Conservation (phyloP, 2,329 filamentous ascomycete species). For the Lecanoromycetidae sp. region DNA sequence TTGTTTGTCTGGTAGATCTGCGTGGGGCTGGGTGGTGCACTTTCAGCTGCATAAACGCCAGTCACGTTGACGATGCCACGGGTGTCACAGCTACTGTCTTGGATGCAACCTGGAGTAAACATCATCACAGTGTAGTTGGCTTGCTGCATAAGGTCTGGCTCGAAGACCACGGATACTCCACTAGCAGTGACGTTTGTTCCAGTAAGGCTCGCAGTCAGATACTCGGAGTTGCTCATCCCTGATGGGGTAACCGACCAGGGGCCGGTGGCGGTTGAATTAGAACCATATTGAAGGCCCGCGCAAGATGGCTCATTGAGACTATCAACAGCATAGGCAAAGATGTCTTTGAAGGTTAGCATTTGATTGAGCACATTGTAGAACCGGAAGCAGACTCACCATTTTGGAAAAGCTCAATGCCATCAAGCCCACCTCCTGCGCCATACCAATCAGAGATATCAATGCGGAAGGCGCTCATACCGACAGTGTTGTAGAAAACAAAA, state of each 20-base stretch:
- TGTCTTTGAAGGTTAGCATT: constrained; percentile 38
- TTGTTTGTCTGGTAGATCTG: constrained; percentile 82
- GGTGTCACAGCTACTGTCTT: constrained; percentile 62
- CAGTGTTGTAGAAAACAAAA: constrained; percentile 75
- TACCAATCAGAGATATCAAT: constrained; percentile 83
- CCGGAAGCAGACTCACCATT: constrained; percentile 39
- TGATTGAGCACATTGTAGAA: background rate
- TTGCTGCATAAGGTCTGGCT: constrained; percentile 72
- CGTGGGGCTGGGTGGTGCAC: constrained; percentile 38
- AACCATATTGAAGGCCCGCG: constrained; percentile 50
- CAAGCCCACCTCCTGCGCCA: constrained; percentile 69
- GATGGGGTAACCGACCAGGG: constrained; percentile 62
- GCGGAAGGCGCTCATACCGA: constrained; percentile 79
- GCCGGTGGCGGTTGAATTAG: constrained; percentile 57
- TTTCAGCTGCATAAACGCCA: constrained; percentile 48
- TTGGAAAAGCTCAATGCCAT: constrained; percentile 77
- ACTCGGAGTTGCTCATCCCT: constrained; percentile 58
- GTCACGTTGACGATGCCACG: constrained; percentile 77
- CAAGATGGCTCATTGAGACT: constrained; percentile 83
- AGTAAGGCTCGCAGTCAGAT: constrained; percentile 57
- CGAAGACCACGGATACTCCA: constrained; percentile 60
- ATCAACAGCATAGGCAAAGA: constrained; percentile 72
- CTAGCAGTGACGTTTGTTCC: constrained; percentile 43
- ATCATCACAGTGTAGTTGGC: constrained; percentile 86
- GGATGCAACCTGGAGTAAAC: constrained; percentile 81